phyloP scores from a whole-genome alignment of 2,329 filamentous ascomycete species.

The Diaporthe vexans region DNA sequence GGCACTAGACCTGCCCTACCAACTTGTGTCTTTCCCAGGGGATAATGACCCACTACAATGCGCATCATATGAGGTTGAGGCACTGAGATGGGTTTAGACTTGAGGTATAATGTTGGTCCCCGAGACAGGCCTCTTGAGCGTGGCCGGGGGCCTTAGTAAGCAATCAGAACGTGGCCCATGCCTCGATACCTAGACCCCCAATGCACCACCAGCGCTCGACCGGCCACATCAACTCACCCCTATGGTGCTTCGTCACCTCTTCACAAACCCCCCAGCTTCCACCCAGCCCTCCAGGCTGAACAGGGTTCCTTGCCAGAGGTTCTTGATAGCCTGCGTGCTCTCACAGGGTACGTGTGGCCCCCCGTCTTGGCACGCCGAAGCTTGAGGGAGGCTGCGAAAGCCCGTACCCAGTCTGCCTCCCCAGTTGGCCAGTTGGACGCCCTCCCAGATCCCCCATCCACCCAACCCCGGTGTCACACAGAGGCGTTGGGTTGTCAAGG shows the following conservation, averaged over 20 bases:
- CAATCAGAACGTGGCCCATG: slow-evolving; percentile 12
- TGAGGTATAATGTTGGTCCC: background rate
- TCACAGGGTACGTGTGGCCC: background rate
- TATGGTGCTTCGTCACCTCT: background rate
- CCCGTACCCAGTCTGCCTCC: background rate
- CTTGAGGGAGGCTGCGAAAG: background rate
- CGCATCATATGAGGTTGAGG: no score
- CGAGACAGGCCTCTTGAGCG: background rate
- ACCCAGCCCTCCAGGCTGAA: slow-evolving; percentile 10
- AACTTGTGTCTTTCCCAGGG: background rate
- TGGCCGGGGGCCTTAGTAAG: slow-evolving; percentile 4
- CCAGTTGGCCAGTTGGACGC: background rate
- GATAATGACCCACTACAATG: background rate
- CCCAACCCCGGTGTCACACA: background rate
- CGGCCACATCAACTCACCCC: background rate
- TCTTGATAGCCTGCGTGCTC: background rate
- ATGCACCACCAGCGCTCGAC: background rate
- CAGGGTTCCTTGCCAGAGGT: background rate
- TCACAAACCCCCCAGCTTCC: background rate
- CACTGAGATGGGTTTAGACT: no score
- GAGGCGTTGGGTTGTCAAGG: background rate
- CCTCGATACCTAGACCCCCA: background rate
- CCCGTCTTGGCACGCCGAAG: background rate
- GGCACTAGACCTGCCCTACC: no score
- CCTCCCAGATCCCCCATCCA: background rate